Conservation (phyloP, 768 basidiomycete genomes). For the Boletus rufocinnamomeus region DNA sequence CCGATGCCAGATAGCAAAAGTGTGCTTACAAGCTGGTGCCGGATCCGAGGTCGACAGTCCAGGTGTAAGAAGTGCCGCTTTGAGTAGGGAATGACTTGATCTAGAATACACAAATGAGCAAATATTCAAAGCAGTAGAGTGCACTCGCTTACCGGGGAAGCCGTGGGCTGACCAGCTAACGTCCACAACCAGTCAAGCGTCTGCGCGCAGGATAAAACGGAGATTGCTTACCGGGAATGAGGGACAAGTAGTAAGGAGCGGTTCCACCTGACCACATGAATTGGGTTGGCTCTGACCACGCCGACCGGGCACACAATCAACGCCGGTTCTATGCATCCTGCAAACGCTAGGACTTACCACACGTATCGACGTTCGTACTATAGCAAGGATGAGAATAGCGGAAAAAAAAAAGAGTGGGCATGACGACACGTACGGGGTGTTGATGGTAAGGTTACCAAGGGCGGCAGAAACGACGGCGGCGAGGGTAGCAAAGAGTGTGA, state of each 20-base stretch:
- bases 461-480: constrained; percentile 37
- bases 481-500: constrained; percentile 34
- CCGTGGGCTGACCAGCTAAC: constrained; percentile 54
- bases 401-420: constrained; percentile 3
- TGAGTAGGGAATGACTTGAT: constrained; percentile 53
- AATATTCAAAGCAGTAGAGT: neutral
- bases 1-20: neutral
- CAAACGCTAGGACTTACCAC: constrained; percentile 43
- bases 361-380: constrained; percentile 46
- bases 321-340: neutral
- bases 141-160: constrained; percentile 47
- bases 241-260: constrained; percentile 57
- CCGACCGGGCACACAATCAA: constrained; percentile 3
- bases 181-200: neutral
- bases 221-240: constrained; percentile 56
- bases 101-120: constrained; percentile 36
- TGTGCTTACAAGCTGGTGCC: constrained; percentile 48
- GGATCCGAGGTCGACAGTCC: constrained; percentile 51
- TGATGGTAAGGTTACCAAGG: constrained; percentile 54
- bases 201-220: no score
- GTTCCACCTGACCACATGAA: constrained; percentile 54
- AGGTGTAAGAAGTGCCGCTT: constrained; percentile 47
- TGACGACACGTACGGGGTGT: constrained; percentile 60
- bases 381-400: neutral
- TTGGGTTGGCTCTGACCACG: constrained; percentile 54